These are phyloP conservation scores for Podila epicladia DNA, from an alignment of 192 early-diverging fungal species.

Conservation along the genomic window DNA sequence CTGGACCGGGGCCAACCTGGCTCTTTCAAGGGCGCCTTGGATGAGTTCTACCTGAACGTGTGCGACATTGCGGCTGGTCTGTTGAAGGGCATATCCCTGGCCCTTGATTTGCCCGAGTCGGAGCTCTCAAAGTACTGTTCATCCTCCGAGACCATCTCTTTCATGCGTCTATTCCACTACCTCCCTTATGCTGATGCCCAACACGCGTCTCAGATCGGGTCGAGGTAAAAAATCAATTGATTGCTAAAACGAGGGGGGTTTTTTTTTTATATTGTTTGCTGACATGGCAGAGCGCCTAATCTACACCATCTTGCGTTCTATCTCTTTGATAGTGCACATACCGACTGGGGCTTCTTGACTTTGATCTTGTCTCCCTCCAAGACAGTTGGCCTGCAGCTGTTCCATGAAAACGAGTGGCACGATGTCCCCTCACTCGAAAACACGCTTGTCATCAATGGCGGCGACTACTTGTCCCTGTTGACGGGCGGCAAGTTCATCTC, in stretches of 20 bases:
- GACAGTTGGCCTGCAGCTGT: constrained; percentile 60
- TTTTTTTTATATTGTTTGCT: too few relatives aligned
- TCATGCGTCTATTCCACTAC: constrained; percentile 69
- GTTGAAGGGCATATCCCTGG: constrained; percentile 52
- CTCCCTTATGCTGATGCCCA: constrained; percentile 51
- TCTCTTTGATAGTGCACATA: constrained; percentile 23
- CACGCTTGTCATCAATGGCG: constrained; percentile 68
- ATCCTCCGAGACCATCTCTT: constrained; percentile 59
- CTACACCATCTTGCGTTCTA: background rate
- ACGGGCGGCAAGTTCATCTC: constrained; percentile 59
- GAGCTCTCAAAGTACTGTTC: constrained; percentile 46
- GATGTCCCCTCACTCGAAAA: constrained; percentile 58
- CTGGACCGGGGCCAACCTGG: constrained; percentile 18
- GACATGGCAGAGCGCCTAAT: background rate
- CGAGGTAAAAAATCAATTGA: constrained; percentile 31
- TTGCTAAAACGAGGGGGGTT: background rate
- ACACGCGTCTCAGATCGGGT: constrained; percentile 34
- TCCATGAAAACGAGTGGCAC: constrained; percentile 53
- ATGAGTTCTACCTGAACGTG: constrained; percentile 52
- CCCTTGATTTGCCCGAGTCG: constrained; percentile 41
- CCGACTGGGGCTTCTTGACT: constrained; percentile 72
- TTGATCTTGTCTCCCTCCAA: constrained; percentile 60
- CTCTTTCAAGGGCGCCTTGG: constrained; percentile 25
- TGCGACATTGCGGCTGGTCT: constrained; percentile 52
- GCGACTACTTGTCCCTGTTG: constrained; percentile 68